Conservation (phyloP, 1,284 basidiomycete species). For the Boletus smithii region DNA sequence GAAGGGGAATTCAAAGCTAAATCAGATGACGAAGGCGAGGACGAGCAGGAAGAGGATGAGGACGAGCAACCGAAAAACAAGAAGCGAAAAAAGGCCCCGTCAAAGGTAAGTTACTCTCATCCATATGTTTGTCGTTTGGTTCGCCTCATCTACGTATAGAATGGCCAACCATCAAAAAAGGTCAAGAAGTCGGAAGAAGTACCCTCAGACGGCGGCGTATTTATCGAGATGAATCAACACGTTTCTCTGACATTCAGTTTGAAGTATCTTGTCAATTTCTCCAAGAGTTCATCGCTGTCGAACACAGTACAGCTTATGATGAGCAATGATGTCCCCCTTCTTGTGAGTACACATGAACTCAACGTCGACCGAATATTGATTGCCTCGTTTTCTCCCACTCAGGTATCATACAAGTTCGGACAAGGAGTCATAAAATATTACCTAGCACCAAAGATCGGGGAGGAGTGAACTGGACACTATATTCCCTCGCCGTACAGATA, state of each 20-base stretch:
- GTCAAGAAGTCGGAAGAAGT: constrained; percentile 51
- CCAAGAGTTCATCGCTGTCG: constrained; percentile 83
- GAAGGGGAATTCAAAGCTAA: constrained; percentile 44
- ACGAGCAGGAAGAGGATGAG: constrained; percentile 55
- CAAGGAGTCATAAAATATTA: constrained; percentile 84
- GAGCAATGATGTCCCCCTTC: constrained; percentile 87
- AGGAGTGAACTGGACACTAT: constrained; percentile 53
- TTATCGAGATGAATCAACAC: constrained; percentile 81
- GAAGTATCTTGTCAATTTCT: constrained; percentile 97
- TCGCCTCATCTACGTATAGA: constrained; percentile 36
- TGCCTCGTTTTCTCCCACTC: constrained; percentile 1
- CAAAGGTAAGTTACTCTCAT: constrained; percentile 44
- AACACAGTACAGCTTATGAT: constrained; percentile 78
- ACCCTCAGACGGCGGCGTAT: constrained; percentile 54
- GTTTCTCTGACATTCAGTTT: constrained; percentile 94
- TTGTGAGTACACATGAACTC: constrained; percentile 46
- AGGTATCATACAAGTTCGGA: constrained; percentile 86
- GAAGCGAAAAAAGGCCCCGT: constrained; percentile 57
- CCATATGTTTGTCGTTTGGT: not conserved
- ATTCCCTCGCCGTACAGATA: constrained; percentile 4
- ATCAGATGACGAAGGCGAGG: constrained; percentile 50
- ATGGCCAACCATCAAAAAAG: constrained; percentile 48
- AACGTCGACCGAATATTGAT: constrained; percentile 7
- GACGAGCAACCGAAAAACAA: constrained; percentile 50
- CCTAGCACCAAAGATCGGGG: constrained; percentile 86